Evolutionary conservation across 495 filamentous ascomycete genomes (phyloP).

Genomic region (Immersiella caudata): DNA sequence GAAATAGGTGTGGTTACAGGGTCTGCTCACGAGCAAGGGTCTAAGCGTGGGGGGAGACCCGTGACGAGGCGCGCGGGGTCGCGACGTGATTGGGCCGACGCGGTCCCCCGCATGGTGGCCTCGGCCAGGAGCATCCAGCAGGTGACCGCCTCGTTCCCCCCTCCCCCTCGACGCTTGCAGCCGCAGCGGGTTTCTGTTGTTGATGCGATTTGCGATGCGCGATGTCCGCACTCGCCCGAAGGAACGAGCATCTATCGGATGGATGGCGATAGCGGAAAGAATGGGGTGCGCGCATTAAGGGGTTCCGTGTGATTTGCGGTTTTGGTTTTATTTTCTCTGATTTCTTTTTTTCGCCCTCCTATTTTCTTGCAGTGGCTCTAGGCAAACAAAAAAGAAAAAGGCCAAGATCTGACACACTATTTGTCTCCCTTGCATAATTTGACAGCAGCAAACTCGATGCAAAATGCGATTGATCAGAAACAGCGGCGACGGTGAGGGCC

Average conservation of each 20-base stretch:
- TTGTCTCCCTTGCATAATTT: not conserved
- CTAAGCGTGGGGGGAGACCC: conserved; percentile 6
- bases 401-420: not conserved
- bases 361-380: not conserved
- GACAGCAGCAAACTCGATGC: not conserved
- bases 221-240: conserved; percentile 13
- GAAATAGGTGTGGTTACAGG: conserved; percentile 18
- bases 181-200: not conserved
- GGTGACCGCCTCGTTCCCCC: not conserved
- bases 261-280: not conserved
- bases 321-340: not conserved
- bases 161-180: conserved; percentile 4
- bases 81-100: conserved; percentile 2
- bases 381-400: conserved; percentile 3
- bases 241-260: conserved; percentile 5
- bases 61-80: conserved; percentile 3
- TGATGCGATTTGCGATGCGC: too few relatives aligned
- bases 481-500: not conserved
- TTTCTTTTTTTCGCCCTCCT: not conserved
- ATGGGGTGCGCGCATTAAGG: not conserved
- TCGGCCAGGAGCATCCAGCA: conserved; percentile 15
- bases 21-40: conserved; percentile 1
- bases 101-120: not conserved
- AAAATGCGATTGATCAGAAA: conserved; percentile 11
- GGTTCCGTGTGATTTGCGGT: not conserved